Base-by-base conservation (phyloP, 805 yeast genomes). In the Ogataea corticis region DNA sequence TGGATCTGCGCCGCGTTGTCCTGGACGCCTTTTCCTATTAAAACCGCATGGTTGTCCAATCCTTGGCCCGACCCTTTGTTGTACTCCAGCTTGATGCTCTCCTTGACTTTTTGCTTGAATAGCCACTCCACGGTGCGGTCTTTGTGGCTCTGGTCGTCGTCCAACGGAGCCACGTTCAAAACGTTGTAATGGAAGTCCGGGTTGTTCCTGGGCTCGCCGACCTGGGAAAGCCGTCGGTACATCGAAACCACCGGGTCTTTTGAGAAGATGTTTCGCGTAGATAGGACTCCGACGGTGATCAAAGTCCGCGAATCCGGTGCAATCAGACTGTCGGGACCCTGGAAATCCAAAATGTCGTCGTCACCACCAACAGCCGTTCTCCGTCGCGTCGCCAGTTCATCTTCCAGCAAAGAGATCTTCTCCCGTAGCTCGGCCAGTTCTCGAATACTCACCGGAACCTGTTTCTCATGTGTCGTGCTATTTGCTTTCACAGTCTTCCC, bases 201-300 rank as follows among this genome's bases (percentile, higher is more conserved):
- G 12, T 28, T 25, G 21, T 33, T 34, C 21, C 35, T 41, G 11
- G 33, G n/a, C 31, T 42, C 45, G 10, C 42, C 37, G 13, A 47
- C 17, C 17, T 37, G 36, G 12, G 41, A 11, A 18, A 29, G 13
- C 17, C 32, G 25, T 19, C 35, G 42, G 4, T 46, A 29, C 7
- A 39, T 23, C 2, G 11, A 6, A 3, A 40, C 27, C 4, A 56
- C 10, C 2, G 61, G 62, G 32, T 58, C 62, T 23, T 45, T 47
- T 12, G 23, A 14, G 1, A 41, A 4, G 18, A 49, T 41, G 7
- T 32, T 30, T 12, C 41, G 39, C 7, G 51, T 31, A 6, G 61
- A 45, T 11, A 56, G 36, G 0, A 49, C 31, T 15, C 53, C 51
- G 14, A 34, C 35, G 13, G 16, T 32, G 25, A 28, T 15, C 3